These are phyloP conservation scores for Botrytis elliptica DNA, from an alignment of 2,329 filamentous ascomycete species.

Conservation along the genomic window DNA sequence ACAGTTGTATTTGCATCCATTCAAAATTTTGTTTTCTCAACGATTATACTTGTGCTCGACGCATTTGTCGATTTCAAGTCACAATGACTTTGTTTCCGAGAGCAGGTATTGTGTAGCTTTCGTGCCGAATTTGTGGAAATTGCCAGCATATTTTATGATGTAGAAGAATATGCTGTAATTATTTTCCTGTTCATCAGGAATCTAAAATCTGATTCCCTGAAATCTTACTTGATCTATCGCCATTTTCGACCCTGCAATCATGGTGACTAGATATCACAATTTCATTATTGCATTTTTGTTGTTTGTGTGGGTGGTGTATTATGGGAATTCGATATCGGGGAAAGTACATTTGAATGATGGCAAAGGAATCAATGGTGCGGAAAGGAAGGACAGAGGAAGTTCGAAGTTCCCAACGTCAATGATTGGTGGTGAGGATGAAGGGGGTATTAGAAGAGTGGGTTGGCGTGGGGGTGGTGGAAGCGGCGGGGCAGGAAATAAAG, in stretches of 20 bases:
- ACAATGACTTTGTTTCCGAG: background rate
- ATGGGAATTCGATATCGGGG: background rate
- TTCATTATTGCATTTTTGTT: background rate
- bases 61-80: background rate
- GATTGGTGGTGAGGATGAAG: background rate
- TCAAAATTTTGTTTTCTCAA: background rate
- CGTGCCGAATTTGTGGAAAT: background rate
- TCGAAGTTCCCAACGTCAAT: background rate
- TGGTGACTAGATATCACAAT: background rate
- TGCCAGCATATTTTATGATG: background rate
- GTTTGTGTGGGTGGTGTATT: slow-evolving; percentile 7
- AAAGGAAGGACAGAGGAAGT: no score
- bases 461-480: background rate
- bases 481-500: background rate
- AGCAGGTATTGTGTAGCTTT: background rate
- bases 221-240: background rate
- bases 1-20: background rate
- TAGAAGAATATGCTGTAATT: background rate
- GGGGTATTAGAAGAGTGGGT: fast-evolving
- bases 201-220: no score
- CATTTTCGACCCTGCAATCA: background rate
- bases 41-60: background rate
- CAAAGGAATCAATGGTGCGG: background rate
- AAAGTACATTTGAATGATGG: background rate
- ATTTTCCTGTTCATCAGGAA: background rate